Conservation (phyloP, 2,329 filamentous ascomycete genomes). For the Aureobasidium sp. region DNA sequence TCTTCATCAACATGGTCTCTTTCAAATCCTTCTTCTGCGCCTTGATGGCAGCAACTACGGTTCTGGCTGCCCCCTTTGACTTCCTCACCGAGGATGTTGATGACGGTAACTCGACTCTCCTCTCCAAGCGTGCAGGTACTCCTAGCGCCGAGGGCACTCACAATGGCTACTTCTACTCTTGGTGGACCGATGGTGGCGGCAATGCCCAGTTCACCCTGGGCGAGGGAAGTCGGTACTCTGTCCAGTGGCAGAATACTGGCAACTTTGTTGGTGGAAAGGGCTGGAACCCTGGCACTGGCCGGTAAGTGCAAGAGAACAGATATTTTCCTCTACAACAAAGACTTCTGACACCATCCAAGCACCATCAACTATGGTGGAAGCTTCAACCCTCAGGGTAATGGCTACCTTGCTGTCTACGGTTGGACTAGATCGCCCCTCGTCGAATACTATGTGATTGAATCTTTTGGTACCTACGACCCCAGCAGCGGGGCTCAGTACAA, state of each 20-base stretch:
- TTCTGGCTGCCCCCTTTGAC: slow-evolving; percentile 32
- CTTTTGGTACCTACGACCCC: slow-evolving; percentile 45
- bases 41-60: slow-evolving; percentile 29
- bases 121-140: slow-evolving; percentile 34
- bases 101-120: slow-evolving; percentile 17
- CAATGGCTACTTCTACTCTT: slow-evolving; percentile 18
- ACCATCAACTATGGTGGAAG: slow-evolving; percentile 45
- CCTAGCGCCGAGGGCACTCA: slow-evolving; percentile 28
- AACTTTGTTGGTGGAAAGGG: slow-evolving; percentile 52
- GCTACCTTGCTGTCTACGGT: slow-evolving; percentile 51
- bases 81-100: slow-evolving; percentile 28
- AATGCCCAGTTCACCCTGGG: slow-evolving; percentile 12
- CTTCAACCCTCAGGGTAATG: slow-evolving; percentile 44
- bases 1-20: slow-evolving; percentile 33
- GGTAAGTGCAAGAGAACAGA: slow-evolving; percentile 31
- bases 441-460: slow-evolving; percentile 54
- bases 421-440: slow-evolving; percentile 47
- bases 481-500: slow-evolving; percentile 34
- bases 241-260: slow-evolving; percentile 22
- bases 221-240: slow-evolving; percentile 17
- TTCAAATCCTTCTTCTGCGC: slow-evolving; percentile 35
- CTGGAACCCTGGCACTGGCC: slow-evolving; percentile 47
- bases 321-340: no score
- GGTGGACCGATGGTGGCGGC: slow-evolving; percentile 30
- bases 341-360: slow-evolving; percentile 25